phyloP scores from a whole-genome alignment of 345 rosid genomes.

The Euphorbia tirucalli region DNA sequence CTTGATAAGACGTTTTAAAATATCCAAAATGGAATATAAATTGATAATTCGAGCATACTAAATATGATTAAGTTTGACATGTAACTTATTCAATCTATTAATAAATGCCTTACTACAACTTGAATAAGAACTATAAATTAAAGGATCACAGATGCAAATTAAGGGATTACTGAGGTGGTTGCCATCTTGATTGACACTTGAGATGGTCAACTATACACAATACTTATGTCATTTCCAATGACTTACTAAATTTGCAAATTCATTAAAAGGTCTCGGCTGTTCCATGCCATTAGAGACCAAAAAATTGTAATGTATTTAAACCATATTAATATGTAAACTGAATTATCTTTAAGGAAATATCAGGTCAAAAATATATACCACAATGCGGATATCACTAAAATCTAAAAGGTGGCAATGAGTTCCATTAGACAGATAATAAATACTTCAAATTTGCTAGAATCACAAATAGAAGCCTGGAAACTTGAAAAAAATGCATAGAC shows the following conservation, averaged over 20 bases:
- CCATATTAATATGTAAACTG: not conserved
- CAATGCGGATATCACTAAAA: not conserved
- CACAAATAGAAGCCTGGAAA: slow-evolving; percentile 8
- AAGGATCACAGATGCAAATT: not conserved
- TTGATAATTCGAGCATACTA: not conserved
- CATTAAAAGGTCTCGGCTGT: not conserved
- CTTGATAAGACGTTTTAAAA: not conserved
- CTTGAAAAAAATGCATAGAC: not conserved
- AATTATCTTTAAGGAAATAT: not conserved
- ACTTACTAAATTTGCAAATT: too few species aligned
- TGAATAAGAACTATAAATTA: not conserved
- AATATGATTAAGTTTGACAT: not conserved
- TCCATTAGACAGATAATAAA: slow-evolving; percentile 4
- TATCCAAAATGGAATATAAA: not conserved
- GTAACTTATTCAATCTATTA: not conserved
- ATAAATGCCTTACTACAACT: not conserved
- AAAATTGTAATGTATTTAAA: not conserved
- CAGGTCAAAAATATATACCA: slow-evolving; percentile 9
- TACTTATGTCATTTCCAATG: not conserved
- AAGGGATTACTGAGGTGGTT: not conserved
- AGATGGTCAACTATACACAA: too few species aligned
- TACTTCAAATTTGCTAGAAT: slow-evolving; percentile 9
- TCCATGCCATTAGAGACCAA: not conserved
- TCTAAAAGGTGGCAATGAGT: not conserved
- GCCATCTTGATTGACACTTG: too few species aligned